These are phyloP conservation scores for Tetrahymena borealis DNA, from an alignment of 73 alveolate species.

Conservation along the genomic window DNA sequence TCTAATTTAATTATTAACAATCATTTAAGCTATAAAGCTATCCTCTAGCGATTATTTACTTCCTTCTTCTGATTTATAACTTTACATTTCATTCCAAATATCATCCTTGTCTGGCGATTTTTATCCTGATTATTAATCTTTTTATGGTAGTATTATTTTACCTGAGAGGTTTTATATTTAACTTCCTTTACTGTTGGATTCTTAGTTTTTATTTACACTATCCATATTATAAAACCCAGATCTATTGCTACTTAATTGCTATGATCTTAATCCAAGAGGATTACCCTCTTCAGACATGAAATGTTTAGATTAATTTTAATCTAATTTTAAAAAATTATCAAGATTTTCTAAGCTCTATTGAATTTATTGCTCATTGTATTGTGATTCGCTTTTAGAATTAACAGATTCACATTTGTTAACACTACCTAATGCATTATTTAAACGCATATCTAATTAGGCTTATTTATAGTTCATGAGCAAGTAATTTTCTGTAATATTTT, in stretches of 20 bases:
- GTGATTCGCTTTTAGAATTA: neutral
- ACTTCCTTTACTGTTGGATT: neutral
- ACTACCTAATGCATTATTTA: neutral
- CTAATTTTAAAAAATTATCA: neutral
- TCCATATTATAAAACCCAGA: neutral
- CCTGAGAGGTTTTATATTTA: neutral
- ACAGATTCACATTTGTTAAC: neutral
- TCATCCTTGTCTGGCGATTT: too few relatives aligned
- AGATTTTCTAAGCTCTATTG: neutral
- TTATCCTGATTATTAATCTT: too few relatives aligned
- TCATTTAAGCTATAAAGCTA: neutral
- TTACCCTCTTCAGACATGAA: neutral
- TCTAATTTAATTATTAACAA: too few relatives aligned
- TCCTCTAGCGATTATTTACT: neutral
- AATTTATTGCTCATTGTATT: neutral
- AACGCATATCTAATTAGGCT: neutral
- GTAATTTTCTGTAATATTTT: neutral
- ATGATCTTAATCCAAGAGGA: neutral
- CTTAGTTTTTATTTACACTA: neutral
- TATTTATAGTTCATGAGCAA: neutral
- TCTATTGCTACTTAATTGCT: neutral
- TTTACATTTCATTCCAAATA: neutral
- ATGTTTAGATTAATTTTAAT: neutral
- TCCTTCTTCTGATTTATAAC: neutral
- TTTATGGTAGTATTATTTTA: too few relatives aligned